Percentiles rank a stretch among this genome's conserved stretches.
phyloP scores from a whole-genome alignment of 495 filamentous ascomycete species.

The Xylaria castorea region DNA sequence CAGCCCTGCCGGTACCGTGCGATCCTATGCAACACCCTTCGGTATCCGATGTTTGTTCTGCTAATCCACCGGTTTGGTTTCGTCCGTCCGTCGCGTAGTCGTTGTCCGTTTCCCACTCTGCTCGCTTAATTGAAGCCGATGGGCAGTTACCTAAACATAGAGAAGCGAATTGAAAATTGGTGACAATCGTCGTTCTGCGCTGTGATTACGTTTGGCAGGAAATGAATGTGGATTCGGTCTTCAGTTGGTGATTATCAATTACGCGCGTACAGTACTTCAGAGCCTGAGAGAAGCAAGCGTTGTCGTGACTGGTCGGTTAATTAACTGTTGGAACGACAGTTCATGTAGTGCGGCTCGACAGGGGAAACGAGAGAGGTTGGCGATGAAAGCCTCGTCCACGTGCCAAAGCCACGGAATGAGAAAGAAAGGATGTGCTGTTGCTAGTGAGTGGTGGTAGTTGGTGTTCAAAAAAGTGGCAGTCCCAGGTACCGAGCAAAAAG shows the following conservation, averaged over 20 bases:
- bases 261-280: background rate
- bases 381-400: constrained; percentile 15
- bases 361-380: constrained; percentile 10
- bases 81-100: background rate
- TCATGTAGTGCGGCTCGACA: background rate
- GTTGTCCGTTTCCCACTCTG: background rate
- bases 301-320: constrained; percentile 11
- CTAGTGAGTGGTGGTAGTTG: constrained; percentile 22
- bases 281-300: background rate
- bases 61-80: background rate
- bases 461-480: constrained; percentile 5
- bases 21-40: constrained; percentile 30
- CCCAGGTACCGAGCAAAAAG: constrained; percentile 12
- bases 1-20: constrained; percentile 29
- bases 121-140: background rate
- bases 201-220: constrained; percentile 1
- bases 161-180: background rate
- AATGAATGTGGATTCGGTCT: constrained; percentile 3
- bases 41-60: constrained; percentile 15
- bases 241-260: constrained; percentile 17
- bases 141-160: background rate
- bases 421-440: constrained; percentile 23
- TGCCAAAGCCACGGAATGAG: constrained; percentile 13
- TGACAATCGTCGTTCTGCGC: background rate
- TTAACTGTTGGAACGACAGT: background rate